phyloP scores from a whole-genome alignment of 129 eudicot genomes.

The Pittosporum tobira region DNA sequence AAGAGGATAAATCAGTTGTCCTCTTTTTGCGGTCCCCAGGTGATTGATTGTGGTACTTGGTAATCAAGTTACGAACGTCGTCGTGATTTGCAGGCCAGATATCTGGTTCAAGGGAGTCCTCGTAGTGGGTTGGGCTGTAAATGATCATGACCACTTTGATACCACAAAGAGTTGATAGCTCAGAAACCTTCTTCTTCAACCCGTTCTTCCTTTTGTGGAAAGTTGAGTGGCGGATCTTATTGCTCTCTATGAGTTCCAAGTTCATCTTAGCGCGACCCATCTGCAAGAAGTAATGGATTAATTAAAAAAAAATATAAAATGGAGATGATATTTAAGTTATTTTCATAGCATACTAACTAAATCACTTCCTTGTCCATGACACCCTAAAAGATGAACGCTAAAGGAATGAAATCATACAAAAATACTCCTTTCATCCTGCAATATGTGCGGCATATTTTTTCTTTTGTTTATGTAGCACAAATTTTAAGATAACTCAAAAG shows the following conservation, averaged over 20 bases:
- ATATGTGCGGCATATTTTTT: no score
- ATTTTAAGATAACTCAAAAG: no score
- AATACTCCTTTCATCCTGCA: no score
- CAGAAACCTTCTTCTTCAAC: slow-evolving; percentile 12
- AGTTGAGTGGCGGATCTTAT: slow-evolving; percentile 3
- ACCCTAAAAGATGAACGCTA: no score
- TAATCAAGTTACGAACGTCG: background rate
- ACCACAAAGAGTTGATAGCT: slow-evolving; percentile 12
- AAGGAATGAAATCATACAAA: no score
- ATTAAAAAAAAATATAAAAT: no score
- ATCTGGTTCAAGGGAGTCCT: background rate
- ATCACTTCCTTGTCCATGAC: no score
- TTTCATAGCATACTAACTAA: no score
- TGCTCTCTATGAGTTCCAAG: slow-evolving; percentile 10
- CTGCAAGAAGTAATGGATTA: background rate
- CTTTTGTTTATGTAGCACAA: no score
- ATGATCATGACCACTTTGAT: slow-evolving; percentile 10
- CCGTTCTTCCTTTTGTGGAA: slow-evolving; percentile 12
- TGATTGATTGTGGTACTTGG: background rate
- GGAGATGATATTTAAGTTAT: no score
- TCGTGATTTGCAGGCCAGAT: background rate
- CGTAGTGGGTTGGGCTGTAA: background rate
- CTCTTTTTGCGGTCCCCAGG: background rate
- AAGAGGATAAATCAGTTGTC: background rate
- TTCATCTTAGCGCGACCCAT: slow-evolving; percentile 5